These are phyloP conservation scores for Polygonum maritimum DNA, from an alignment of 148 eudicot species.

Conservation along the genomic window DNA sequence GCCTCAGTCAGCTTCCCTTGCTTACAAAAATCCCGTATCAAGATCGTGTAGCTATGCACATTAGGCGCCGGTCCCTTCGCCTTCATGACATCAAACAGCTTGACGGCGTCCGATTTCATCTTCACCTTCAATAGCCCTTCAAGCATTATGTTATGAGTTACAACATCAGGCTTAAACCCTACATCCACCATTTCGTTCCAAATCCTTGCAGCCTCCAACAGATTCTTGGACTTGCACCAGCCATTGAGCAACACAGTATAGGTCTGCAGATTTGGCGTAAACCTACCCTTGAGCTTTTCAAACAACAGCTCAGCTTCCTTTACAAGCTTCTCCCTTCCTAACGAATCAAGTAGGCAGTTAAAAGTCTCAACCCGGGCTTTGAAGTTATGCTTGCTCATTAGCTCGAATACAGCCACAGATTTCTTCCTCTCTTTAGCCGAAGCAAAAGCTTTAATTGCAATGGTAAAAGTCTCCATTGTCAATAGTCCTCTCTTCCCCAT, in stretches of 20 bases:
- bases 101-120: conserved; percentile 66
- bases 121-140: conserved; percentile 24
- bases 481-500: conserved; percentile 71
- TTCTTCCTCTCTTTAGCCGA: conserved; percentile 69
- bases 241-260: conserved; percentile 62
- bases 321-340: conserved; percentile 61
- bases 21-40: conserved; percentile 72
- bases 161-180: conserved; percentile 73
- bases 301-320: conserved; percentile 70
- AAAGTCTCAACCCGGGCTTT: conserved; percentile 55
- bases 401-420: conserved; percentile 63
- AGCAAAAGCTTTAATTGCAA: conserved; percentile 59
- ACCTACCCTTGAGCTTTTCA: conserved; percentile 49
- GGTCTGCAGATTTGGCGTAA: conserved; percentile 46
- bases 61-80: conserved; percentile 77
- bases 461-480: conserved; percentile 54
- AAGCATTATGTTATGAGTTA: conserved; percentile 73
- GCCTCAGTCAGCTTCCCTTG: conserved; percentile 37
- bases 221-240: conserved; percentile 70
- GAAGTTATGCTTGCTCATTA: conserved; percentile 74
- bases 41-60: conserved; percentile 65
- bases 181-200: conserved; percentile 90
- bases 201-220: conserved; percentile 70
- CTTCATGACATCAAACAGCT: conserved; percentile 78
- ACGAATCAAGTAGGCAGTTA: conserved; percentile 59